Base-by-base conservation (phyloP, 2,329 filamentous ascomycete genomes). In the Fusarium foetens region DNA sequence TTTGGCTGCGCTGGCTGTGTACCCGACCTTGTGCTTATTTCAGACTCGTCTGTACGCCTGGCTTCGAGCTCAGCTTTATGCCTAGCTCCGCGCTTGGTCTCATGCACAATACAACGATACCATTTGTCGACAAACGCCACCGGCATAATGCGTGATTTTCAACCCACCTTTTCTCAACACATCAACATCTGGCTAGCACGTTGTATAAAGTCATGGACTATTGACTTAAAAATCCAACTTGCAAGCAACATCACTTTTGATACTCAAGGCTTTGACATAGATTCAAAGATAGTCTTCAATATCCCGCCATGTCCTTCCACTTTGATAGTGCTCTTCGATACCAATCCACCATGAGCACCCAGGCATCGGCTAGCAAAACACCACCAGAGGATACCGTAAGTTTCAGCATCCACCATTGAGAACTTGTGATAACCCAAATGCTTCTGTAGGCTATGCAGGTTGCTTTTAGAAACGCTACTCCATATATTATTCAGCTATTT, bases 311-410 rank as follows among this genome's bases (percentile, higher is more conserved):
- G 12, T 29, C 19, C 11, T 13, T 9, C 11, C 11, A 2, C 23
- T 25, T 23, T 0, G 6, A 6, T 12, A 2, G 16, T 19, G 4
- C 10, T 25, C 10, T 8, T 17, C 6, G 0, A 23, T 14, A 3
- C 7, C 41, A 5, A 39, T 8, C 19, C 19, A 7, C 3, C 11
- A 5, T 38, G 19, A 8, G 7, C 7, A 1, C 2, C 38, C 13
- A 16, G 1, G 8, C 8, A 21, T 21, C 25, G 5, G 11, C 4
- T 25, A 9, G 5, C 12, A 7, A n/a, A 8, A 11, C 3, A 29
- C 12, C 3, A 6, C 13, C 19, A 46, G 25, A 29, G 0, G 6
- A n/a, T 3, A 12, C 27, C 8, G 45, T 12, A 31, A 17, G 27
- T 16, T 29, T 16, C 25, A 29, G 19, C 4, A 29, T 6, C 13